A percentile compares a stretch with the other conserved stretches of the same genome.
Evolutionary conservation across 352 stramenopile species (phyloP).

Genomic region (Achlya hypogyna): DNA sequence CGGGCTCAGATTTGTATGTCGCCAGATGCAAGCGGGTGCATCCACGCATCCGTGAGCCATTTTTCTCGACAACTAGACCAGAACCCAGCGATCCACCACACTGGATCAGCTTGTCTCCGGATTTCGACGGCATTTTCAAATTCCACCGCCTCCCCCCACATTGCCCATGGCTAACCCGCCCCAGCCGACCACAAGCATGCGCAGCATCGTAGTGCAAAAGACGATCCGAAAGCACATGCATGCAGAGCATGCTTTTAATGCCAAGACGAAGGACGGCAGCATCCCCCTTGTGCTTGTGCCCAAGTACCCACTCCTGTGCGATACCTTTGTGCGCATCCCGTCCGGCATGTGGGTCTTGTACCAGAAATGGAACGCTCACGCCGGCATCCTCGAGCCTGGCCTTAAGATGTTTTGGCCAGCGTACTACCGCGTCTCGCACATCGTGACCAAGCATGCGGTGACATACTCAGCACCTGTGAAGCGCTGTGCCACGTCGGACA

Average conservation of each 20-base stretch:
- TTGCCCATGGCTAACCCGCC: background rate
- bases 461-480: constrained; percentile 66
- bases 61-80: no score
- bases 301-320: constrained; percentile 41
- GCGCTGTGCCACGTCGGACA: constrained; percentile 71
- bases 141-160: background rate
- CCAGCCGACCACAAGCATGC: constrained; percentile 13
- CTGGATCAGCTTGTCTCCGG: no score
- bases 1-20: no score
- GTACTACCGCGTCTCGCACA: constrained; percentile 78
- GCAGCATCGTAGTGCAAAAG: constrained; percentile 44
- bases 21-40: no score
- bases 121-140: no score
- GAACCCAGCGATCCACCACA: no score
- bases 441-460: constrained; percentile 79
- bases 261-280: constrained; percentile 35
- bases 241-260: constrained; percentile 42
- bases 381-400: constrained; percentile 66
- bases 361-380: constrained; percentile 77
- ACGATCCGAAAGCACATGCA: constrained; percentile 47
- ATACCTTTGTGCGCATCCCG: constrained; percentile 48
- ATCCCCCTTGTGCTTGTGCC: constrained; percentile 63
- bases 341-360: constrained; percentile 74
- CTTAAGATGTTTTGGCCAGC: constrained; percentile 69
- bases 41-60: no score